Base-by-base conservation (phyloP, 2,329 filamentous ascomycete species). In the Aulographum hederae region DNA sequence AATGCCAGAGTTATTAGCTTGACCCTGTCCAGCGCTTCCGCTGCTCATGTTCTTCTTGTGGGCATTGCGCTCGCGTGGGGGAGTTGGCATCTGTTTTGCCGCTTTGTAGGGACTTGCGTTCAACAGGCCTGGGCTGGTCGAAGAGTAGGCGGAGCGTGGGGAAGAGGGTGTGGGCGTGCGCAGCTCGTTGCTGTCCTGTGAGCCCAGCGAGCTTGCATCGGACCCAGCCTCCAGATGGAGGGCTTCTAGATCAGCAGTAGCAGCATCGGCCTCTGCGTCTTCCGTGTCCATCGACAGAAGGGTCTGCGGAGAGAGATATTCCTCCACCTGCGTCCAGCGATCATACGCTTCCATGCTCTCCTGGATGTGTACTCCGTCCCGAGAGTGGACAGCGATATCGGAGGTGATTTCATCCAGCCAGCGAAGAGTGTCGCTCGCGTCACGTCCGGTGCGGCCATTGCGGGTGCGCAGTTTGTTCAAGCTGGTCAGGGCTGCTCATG, bases 401-500 rank as follows among this genome's bases (percentile, higher is more conserved):
- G 56, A 58, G n/a, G 60, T 65, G 34, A 60, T 56, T 20, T 62
- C 55, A 41, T 65, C 61, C 30, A 65, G 53, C 61, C 61, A 65
- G 38, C 56, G 51, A 29, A 64, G 49, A 27, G 60, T 60, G 38
- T 63, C 59, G 37, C 52, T 53, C 32, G 59, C 56, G 37, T 62
- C 59, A 33, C 52, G 45, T 30, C 53, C 53, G 41, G 57, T 47
- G 32, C 32, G 26, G 12, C 54, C 54, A 32, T 53, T 41, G 51
- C 34, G 48, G 52, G 21, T 47, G 48, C 43, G 56, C 59, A 30
- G 61, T 49, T 38, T 47, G 53, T 39, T 57, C 52, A 34, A 63
- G 51, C 43, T 59, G 53, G 27, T 56, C 49, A 33, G 62, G 51
- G 59, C 59, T 63, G 42, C 31, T 18, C 26, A n/a, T 30, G 16